These are phyloP conservation scores for Sordariomycetes sp. DNA, from an alignment of 2,329 filamentous ascomycete genomes.

Conservation along the genomic window DNA sequence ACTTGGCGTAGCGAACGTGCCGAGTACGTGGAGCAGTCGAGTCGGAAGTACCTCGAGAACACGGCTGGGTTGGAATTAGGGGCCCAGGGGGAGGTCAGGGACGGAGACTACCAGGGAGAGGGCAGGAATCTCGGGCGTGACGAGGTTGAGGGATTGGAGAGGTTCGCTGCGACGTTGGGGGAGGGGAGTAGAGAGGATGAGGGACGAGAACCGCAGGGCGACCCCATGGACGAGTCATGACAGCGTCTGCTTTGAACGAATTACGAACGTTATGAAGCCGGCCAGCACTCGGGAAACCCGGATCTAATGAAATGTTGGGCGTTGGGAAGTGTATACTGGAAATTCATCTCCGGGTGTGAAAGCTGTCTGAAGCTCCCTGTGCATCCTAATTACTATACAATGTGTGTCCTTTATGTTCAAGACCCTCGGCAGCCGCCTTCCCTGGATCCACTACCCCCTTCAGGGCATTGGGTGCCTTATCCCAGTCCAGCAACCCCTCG, in stretches of 20 bases:
- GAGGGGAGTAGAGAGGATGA: conserved; percentile 10
- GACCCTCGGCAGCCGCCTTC: too few species aligned
- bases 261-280: too few species aligned
- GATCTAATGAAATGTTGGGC: too few species aligned
- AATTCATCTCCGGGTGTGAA: too few species aligned
- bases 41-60: conserved; percentile 65
- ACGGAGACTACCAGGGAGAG: conserved; percentile 54
- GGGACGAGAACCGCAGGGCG: conserved; percentile 1
- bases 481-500: conserved; percentile 23
- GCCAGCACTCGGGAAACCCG: too few species aligned
- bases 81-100: conserved; percentile 49
- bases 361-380: too few species aligned
- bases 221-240: conserved; percentile 1
- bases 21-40: conserved; percentile 76
- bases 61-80: conserved; percentile 59
- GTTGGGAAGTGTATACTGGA: too few species aligned
- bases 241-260: too few species aligned
- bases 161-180: conserved; percentile 34
- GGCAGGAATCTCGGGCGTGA: conserved; percentile 37
- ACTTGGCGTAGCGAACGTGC: conserved; percentile 62
- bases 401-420: too few species aligned
- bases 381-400: too few species aligned
- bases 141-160: conserved; percentile 51
- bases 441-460: conserved; percentile 6
- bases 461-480: conserved; percentile 11